Evolutionary conservation across 176 grass and related monocot species (phyloP).

Genomic region (Aegilops umbellulata): DNA sequence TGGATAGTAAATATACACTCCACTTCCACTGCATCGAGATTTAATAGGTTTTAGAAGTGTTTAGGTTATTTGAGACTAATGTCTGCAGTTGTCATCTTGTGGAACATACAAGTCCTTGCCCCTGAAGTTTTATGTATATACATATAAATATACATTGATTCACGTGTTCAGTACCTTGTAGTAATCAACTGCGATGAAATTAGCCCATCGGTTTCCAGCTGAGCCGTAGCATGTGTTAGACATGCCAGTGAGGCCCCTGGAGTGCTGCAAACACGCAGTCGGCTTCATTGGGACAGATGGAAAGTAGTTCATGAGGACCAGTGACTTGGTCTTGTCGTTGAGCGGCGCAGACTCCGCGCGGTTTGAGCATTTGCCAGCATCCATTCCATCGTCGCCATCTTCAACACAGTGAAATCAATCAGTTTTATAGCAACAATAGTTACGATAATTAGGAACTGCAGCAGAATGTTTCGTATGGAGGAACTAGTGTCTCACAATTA

Average conservation of each 20-base stretch:
- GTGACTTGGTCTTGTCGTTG: slow-evolving; percentile 53
- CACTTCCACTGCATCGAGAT: not conserved
- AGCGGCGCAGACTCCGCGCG: slow-evolving; percentile 60
- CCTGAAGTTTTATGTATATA: not conserved
- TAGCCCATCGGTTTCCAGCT: slow-evolving; percentile 61
- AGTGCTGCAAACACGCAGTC: slow-evolving; percentile 48
- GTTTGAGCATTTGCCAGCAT: slow-evolving; percentile 59
- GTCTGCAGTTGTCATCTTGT: not conserved
- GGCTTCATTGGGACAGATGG: slow-evolving; percentile 42
- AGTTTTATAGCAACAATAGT: not conserved
- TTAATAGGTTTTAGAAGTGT: not conserved
- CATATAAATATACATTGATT: not conserved
- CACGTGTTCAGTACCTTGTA: slow-evolving; percentile 50
- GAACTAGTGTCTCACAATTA: slow-evolving; percentile 52
- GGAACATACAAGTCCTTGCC: not conserved
- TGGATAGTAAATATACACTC: not conserved
- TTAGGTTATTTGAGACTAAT: not conserved
- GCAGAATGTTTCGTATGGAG: not conserved
- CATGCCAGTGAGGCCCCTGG: slow-evolving; percentile 39
- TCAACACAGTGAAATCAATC: not conserved
- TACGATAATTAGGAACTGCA: not conserved
- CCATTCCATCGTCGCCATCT: slow-evolving; percentile 80
- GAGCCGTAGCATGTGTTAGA: slow-evolving; percentile 51
- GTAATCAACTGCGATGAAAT: slow-evolving; percentile 71
- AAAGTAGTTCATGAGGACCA: slow-evolving; percentile 88